Evolutionary conservation across 768 basidiomycete genomes (phyloP), one percentile per base, ranked within the genome.

Genomic region (Mycena amicta): DNA sequence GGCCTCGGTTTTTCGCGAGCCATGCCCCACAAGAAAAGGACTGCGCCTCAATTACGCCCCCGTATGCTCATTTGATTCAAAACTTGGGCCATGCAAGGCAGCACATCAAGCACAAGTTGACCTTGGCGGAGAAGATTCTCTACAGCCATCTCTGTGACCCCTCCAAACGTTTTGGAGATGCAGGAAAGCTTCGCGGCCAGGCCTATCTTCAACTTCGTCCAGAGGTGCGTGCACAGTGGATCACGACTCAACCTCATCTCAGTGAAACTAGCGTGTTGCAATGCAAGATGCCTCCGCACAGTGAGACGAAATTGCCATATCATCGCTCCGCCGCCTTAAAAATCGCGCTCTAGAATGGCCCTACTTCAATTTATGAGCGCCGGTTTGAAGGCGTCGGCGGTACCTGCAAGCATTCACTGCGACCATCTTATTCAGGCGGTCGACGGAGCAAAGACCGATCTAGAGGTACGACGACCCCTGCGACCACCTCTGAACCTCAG

Each of bases 311-410:
- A 52, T 26, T 18, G n/a, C n/a, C n/a, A n/a, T n/a, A n/a, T n/a
- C n/a, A n/a, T n/a, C n/a, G n/a, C n/a, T n/a, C n/a, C n/a, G n/a
- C n/a, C n/a, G n/a, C n/a, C n/a, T n/a, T n/a, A n/a, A n/a, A n/a
- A n/a, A n/a, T n/a, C n/a, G n/a, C n/a, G n/a, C n/a, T n/a, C 31
- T 64, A 92, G 92, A 72, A 93, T 93, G 92, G 91, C 92, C 12
- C 67, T 93, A 88, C 75, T 99, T 57, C 97, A 99, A 75, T 99
- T 98, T 75, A 98, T 97, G 93, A 96, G 95, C 52, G 95, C 95
- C 56, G 93, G 93, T 20, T 83, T 97, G 52, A 74, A 85, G 25
- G 81, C 82, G 60, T 91, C 89, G 67, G 91, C 92, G 16, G 96
- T 98, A 1, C 91, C 91, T 29, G 84, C 89, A 5, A 92, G 91